Percentiles rank a stretch among this genome's conserved stretches.
Evolutionary conservation across 169 alveolate species (phyloP).

Genomic region (Plasmodium vinckei): DNA sequence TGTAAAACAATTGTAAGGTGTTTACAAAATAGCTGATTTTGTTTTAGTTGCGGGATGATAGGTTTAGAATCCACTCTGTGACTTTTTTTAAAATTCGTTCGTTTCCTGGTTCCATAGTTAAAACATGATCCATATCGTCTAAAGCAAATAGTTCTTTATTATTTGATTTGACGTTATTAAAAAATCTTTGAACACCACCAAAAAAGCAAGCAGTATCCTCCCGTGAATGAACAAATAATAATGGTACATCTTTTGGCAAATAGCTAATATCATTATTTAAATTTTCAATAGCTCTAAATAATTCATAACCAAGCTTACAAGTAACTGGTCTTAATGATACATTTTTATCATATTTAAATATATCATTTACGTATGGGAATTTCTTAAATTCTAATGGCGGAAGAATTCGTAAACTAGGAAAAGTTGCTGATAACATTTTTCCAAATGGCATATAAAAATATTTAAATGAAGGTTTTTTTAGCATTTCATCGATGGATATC

Average conservation of each 20-base stretch:
- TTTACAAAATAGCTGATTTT: too few species aligned
- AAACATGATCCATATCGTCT: slow-evolving; percentile 55
- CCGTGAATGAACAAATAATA: slow-evolving; percentile 77
- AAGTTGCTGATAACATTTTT: slow-evolving; percentile 25
- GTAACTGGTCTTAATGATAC: slow-evolving; percentile 28
- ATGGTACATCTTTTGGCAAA: slow-evolving; percentile 78
- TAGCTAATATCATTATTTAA: slow-evolving; percentile 56
- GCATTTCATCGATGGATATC: slow-evolving; percentile 76
- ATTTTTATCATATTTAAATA: slow-evolving; percentile 69
- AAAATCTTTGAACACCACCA: slow-evolving; percentile 27
- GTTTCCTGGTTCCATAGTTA: slow-evolving; percentile 64
- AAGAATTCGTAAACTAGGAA: slow-evolving; percentile 62
- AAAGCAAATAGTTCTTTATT: slow-evolving; percentile 20
- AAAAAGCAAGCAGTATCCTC: slow-evolving; percentile 74
- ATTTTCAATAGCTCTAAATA: slow-evolving; percentile 77
- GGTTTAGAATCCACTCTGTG: background rate
- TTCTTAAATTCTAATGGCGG: slow-evolving; percentile 31
- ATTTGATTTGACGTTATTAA: slow-evolving; percentile 13
- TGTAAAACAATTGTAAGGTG: too few species aligned
- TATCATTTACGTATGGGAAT: slow-evolving; percentile 4
- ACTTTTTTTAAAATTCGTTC: slow-evolving; percentile 29
- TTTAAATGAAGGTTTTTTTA: slow-evolving; percentile 22
- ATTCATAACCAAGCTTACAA: slow-evolving; percentile 72
- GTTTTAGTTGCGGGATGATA: background rate
- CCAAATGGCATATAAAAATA: slow-evolving; percentile 50